A percentile compares a stretch with the other conserved stretches of the same genome.
Evolutionary conservation across 495 filamentous ascomycete species (phyloP).

Genomic region (Pyrenula aspistea): DNA sequence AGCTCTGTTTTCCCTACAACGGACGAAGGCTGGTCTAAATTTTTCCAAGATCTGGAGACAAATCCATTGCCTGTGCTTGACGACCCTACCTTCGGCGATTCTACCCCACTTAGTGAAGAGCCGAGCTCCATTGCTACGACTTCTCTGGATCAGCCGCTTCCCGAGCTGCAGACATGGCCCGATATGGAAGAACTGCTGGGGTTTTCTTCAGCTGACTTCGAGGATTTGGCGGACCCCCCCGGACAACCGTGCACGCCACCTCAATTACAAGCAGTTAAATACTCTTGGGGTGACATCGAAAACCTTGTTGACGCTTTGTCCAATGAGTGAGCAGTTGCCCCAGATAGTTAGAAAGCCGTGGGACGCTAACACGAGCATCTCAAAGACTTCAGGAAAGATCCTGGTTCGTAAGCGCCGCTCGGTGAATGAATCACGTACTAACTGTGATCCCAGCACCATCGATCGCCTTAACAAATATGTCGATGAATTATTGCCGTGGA

Average conservation of each 20-base stretch:
- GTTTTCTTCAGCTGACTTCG: not conserved
- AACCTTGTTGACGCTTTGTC: not conserved
- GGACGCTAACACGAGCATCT: not conserved
- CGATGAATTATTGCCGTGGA: not conserved
- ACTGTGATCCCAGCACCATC: not conserved
- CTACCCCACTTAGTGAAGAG: not conserved
- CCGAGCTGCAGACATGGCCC: not conserved
- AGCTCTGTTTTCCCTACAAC: not conserved
- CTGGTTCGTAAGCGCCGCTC: not conserved
- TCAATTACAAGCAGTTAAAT: conserved; percentile 1
- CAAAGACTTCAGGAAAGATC: not conserved
- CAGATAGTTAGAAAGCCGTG: not conserved
- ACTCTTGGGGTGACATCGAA: not conserved
- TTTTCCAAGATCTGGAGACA: not conserved
- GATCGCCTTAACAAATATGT: not conserved
- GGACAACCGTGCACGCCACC: not conserved
- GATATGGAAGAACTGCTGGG: not conserved
- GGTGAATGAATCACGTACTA: not conserved
- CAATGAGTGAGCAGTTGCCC: not conserved
- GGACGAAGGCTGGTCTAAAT: not conserved
- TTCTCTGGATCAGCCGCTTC: not conserved
- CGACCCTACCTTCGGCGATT: not conserved
- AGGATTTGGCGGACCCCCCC: not conserved
- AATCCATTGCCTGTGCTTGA: not conserved
- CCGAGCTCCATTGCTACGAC: not conserved